Evolutionary conservation across 2,329 filamentous ascomycete genomes (phyloP).

Genomic region (Orbilia brochopaga): DNA sequence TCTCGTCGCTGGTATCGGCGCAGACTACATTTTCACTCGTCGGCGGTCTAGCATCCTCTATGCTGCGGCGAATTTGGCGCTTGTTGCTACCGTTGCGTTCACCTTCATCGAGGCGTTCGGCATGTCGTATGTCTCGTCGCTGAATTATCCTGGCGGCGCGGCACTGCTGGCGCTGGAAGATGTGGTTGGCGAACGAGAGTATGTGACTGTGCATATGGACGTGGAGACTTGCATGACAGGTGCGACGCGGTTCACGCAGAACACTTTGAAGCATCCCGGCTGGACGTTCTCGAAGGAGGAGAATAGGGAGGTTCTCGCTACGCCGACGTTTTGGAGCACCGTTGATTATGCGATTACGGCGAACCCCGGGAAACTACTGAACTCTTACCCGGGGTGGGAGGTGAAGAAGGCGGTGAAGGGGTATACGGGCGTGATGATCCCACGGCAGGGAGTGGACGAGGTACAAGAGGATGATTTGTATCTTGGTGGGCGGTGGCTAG

Average conservation of each 20-base stretch:
- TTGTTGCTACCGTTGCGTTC: conserved; percentile 67
- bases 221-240: conserved; percentile 74
- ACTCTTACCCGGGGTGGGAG: conserved; percentile 34
- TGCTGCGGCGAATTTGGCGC: conserved; percentile 62
- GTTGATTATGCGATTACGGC: conserved; percentile 66
- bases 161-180: conserved; percentile 64
- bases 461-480: conserved; percentile 21
- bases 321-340: conserved; percentile 66
- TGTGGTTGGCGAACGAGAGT: conserved; percentile 59
- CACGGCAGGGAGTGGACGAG: conserved; percentile 10
- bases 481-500: conserved; percentile 19
- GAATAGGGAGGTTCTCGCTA: conserved; percentile 59
- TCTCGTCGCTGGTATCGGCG: conserved; percentile 74
- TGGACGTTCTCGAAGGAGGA: conserved; percentile 70
- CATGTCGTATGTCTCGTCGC: conserved; percentile 78
- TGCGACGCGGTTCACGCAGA: conserved; percentile 68
- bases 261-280: conserved; percentile 57
- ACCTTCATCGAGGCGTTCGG: conserved; percentile 62
- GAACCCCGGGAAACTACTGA: conserved; percentile 13
- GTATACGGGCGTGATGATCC: conserved; percentile 21
- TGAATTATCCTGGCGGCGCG: conserved; percentile 92
- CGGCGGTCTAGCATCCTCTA: conserved; percentile 58
- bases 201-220: conserved; percentile 67
- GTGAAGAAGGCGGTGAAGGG: conserved; percentile 25
- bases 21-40: conserved; percentile 65